Evolutionary conservation across 805 yeast genomes (phyloP), one percentile per base, ranked within the genome.

Genomic region (Nakazawaea molendinolei): DNA sequence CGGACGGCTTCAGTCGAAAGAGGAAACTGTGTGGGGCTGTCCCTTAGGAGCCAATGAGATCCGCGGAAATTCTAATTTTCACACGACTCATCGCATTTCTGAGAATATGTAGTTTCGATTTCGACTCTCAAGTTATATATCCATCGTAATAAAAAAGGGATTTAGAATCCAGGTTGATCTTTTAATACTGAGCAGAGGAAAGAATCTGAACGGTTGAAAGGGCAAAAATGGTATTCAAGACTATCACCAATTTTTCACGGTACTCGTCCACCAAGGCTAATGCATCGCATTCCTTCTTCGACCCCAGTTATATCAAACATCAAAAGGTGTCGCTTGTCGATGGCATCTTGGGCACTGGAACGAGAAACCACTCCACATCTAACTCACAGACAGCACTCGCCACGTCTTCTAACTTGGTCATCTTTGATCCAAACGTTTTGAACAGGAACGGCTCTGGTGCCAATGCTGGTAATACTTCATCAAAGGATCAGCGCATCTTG

Each of bases 251-350:
- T 31, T 45, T 55, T 24, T 47, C 56, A 18, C 50, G 44, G 36
- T 47, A 48, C 18, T 42, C 38, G 17, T 33, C 40, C 19, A 34
- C 43, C 5, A 35, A 41, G 23, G 15, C 42, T 3, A 38, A 34
- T 31, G 33, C 43, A n/a, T 35, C 42, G 5, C 60, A 53, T 25
- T 56, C 60, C 12, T 58, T 60, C 42, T 60, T 60, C 46, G 50
- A 53, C 16, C 65, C 65, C 4, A 53, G 58, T 7, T 60, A 60
- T 41, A 42, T 47, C 13, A 44, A 47, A 9, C 55, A 56, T 22
- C 47, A 48, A 21, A 61, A 55, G 14, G 23, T 60, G 13, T 38
- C 45, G 4, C 38, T 43, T 3, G 40, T 51, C 4, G 62, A 58
- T 21, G 59, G 56, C 15, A 47, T 55, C 5, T 44, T 56, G 4